Base-by-base conservation (phyloP, 2,329 filamentous ascomycete species). In the Aureobasidium lini region DNA sequence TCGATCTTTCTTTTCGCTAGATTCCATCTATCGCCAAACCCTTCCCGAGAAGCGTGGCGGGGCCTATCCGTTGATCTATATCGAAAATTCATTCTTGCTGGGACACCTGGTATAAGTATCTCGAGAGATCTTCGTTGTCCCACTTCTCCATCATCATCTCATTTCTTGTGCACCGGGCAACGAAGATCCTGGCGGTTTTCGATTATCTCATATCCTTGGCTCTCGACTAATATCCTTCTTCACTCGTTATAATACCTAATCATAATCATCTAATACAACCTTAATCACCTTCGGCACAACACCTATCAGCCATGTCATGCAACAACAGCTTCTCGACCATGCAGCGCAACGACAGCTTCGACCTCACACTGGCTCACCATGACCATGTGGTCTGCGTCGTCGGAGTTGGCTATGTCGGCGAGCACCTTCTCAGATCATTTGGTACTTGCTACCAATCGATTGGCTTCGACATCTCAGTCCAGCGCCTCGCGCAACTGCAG, bases 401-500 rank as follows among this genome's bases (percentile, higher is more conserved):
- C 18, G 63, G 63, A 18, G 63, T 65, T 13, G 63, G 63, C 23
- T 64, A 62, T 59, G 63, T 65, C 6, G 63, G 63, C 29, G 63
- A 65, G 53, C 60, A 62, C 23, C 61, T 65, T 16, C 59, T 65
- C 46, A 62, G 58, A 11, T 62, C 63, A 44, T 65, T 65, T 57
- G 62, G 62, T n/a, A 61, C 50, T 15, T 54, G 61, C 34, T 64
- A 64, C 34, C 54, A 60, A 31, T 57, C 63, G 23, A 62, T 64
- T 47, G 63, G 63, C 48, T 81, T 76, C 64, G 79, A 81, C 59
- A 71, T 81, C 4, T 79, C 75, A 0, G 66, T 72, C 23, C 62
- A 68, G 15, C 75, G 78, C 28, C 65, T 76, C 9, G 64, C 66
- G 10, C 64, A 72, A 8, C 63, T 80, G 18, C 57, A 68, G 5